Conservation (phyloP, 306 rosid species). For the Acacia acuminata region DNA sequence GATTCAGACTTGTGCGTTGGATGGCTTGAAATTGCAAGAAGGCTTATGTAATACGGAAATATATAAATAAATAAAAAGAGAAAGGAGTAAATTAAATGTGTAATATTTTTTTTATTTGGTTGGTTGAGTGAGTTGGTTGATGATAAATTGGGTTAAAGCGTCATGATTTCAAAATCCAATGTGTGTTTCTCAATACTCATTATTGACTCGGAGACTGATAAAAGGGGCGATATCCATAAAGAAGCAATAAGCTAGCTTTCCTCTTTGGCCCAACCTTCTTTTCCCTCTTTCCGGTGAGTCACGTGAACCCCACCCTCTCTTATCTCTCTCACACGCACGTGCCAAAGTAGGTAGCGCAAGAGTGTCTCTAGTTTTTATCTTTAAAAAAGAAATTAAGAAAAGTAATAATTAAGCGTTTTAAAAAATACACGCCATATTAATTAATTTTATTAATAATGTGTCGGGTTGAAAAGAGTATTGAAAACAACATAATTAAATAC, state of each 20-base stretch:
- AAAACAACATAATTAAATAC: too few species aligned
- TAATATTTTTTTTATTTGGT: background rate
- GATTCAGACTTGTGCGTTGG: constrained; percentile 16
- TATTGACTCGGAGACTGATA: constrained; percentile 41
- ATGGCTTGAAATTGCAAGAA: constrained; percentile 46
- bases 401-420: too few species aligned
- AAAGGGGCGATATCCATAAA: constrained; percentile 28
- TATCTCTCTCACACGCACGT: constrained; percentile 54
- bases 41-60: constrained; percentile 21
- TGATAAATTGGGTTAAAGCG: background rate
- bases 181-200: constrained; percentile 35
- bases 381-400: too few species aligned
- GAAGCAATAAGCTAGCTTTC: constrained; percentile 36
- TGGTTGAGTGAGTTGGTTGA: background rate
- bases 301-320: constrained; percentile 73
- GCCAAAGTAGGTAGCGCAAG: constrained; percentile 64
- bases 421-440: too few species aligned
- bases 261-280: constrained; percentile 46
- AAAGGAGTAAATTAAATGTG: background rate
- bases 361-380: constrained; percentile 16
- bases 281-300: constrained; percentile 44
- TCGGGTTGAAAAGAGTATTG: too few species aligned
- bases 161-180: constrained; percentile 32
- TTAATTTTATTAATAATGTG: too few species aligned
- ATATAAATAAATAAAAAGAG: background rate